phyloP scores from a whole-genome alignment of 306 rosid species.

The Fragaria ananassa region DNA sequence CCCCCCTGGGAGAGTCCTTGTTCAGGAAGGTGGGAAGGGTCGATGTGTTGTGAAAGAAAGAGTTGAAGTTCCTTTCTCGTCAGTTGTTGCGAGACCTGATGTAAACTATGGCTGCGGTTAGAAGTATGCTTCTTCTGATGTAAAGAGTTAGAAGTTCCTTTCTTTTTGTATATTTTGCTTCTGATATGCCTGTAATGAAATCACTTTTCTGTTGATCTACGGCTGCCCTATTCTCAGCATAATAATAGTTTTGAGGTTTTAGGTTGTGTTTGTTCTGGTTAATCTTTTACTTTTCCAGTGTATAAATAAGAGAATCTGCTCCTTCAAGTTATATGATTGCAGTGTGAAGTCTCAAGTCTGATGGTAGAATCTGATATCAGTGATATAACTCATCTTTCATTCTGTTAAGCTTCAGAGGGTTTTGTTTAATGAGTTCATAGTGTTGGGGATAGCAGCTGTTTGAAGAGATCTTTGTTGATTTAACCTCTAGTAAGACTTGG shows the following conservation, averaged over 20 bases:
- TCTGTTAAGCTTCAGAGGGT: neutral
- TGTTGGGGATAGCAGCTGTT: too few relatives aligned
- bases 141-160: neutral
- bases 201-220: slow-evolving; percentile 20
- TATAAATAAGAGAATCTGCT: neutral
- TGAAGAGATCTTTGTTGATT: too few relatives aligned
- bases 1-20: slow-evolving; percentile 73
- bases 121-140: neutral
- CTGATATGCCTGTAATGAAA: slow-evolving; percentile 9
- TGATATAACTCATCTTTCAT: neutral
- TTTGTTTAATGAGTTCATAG: neutral
- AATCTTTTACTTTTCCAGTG: neutral
- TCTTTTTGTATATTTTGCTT: slow-evolving; percentile 33
- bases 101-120: slow-evolving; percentile 92
- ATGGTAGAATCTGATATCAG: neutral
- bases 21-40: slow-evolving; percentile 67
- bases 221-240: slow-evolving; percentile 14
- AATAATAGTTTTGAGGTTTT: neutral
- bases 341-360: neutral
- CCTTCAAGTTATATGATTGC: neutral
- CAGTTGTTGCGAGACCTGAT: slow-evolving; percentile 72
- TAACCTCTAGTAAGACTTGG: too few relatives aligned
- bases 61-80: slow-evolving; percentile 91
- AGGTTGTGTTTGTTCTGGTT: neutral
- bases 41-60: slow-evolving; percentile 93